Conservation (phyloP, 345 rosid genomes). For the Corymbia maculata region DNA sequence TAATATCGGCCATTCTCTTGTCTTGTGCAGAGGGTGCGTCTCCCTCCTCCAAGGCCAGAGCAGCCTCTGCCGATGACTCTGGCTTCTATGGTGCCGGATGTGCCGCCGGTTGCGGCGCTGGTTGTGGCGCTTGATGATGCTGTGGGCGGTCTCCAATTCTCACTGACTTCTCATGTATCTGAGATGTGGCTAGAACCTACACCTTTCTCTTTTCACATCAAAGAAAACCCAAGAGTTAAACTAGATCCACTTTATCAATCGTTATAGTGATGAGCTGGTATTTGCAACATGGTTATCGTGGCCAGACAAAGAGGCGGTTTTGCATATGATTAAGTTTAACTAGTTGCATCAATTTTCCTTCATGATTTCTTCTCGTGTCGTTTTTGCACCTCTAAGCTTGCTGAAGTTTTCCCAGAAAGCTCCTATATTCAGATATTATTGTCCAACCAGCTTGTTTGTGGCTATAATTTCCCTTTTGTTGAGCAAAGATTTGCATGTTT, state of each 20-base stretch:
- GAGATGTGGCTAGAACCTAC: neutral
- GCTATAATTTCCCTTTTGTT: neutral
- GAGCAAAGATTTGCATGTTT: neutral
- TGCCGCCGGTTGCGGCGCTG: conserved; percentile 30
- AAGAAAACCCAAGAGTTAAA: neutral
- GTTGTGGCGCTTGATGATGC: neutral
- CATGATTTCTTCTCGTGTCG: neutral
- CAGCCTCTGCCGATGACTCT: conserved; percentile 6
- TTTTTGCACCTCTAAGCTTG: neutral
- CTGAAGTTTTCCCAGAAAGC: neutral
- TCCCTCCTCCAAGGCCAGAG: conserved; percentile 8
- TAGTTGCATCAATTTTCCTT: neutral
- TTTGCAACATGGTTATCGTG: neutral
- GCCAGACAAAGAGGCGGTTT: neutral
- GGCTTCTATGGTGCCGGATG: conserved; percentile 25
- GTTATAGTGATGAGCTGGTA: neutral
- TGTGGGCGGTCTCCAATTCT: neutral
- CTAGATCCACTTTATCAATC: neutral
- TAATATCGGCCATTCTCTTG: conserved; percentile 38
- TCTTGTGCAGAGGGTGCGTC: conserved; percentile 46
- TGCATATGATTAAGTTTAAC: neutral
- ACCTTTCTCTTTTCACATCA: neutral
- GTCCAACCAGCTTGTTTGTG: neutral
- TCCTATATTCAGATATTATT: neutral
- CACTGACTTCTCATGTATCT: neutral